Evolutionary conservation across 345 rosid species (phyloP).

Genomic region (Toxicodendron radicans): DNA sequence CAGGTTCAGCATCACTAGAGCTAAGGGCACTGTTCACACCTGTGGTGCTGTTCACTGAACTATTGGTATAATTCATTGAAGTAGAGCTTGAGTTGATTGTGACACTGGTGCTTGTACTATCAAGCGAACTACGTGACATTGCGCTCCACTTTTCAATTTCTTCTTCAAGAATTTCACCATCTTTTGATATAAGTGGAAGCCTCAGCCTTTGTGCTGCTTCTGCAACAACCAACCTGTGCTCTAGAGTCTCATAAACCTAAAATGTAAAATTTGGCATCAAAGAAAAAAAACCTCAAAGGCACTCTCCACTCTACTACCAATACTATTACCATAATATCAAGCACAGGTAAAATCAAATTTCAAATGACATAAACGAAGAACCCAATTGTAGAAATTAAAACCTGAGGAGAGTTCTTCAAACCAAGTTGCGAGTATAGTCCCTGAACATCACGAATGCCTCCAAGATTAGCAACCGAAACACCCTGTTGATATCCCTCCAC

Average conservation of each 20-base stretch:
- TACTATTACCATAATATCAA: background rate
- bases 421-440: constrained; percentile 66
- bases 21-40: constrained; percentile 37
- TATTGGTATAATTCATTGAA: constrained; percentile 57
- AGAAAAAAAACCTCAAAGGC: background rate
- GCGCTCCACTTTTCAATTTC: constrained; percentile 92
- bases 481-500: constrained; percentile 97
- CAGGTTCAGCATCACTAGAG: constrained; percentile 63
- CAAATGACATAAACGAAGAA: background rate
- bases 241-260: constrained; percentile 86
- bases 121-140: constrained; percentile 82
- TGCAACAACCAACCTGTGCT: constrained; percentile 87
- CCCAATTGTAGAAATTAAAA: constrained; percentile 18
- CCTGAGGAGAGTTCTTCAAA: constrained; percentile 78
- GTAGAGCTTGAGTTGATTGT: constrained; percentile 78
- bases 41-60: constrained; percentile 49
- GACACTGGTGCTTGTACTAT: constrained; percentile 67
- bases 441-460: constrained; percentile 79
- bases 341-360: background rate
- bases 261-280: background rate
- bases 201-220: constrained; percentile 96
- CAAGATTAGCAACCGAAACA: constrained; percentile 60
- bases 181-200: constrained; percentile 89
- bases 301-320: background rate
- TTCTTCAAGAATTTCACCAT: constrained; percentile 90